Evolutionary conservation across 495 filamentous ascomycete genomes (phyloP), one percentile per base, ranked within the genome.

Genomic region (Aspergillus panamensis): DNA sequence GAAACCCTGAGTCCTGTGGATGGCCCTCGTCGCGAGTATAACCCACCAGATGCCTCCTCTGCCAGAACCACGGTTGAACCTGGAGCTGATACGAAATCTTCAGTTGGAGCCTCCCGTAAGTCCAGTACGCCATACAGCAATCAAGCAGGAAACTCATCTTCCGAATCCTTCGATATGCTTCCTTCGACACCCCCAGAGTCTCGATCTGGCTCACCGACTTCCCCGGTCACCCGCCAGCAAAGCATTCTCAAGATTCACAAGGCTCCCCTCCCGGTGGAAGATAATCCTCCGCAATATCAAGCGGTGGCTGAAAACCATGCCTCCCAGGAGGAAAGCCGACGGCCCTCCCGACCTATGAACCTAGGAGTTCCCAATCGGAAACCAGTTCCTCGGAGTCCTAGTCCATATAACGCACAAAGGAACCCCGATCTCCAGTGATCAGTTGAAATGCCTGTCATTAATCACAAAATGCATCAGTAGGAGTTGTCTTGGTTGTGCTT

Each of bases 1-100:
- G 86, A 90, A 61, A 81, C 85, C 57, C 74, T 95, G 50, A 84
- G 77, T 57, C 84, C 85, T 12, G 72, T 88, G 42, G 77, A 83
- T 72, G 84, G 84, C 55, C 83, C 84, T 58, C 76, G 84, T 67
- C 76, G 83, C 62, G 80, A 82, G 62, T 88, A 87, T 79, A 76
- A 79, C 66, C 83, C 84, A 71, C 77, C 82, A 69, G 69, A 69
- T 55, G 65, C 70, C 67, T 73, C 73, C 52, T 68, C 69, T 56
- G 60, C 66, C 59, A 68, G 64, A 55, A 66, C 60, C 21, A 29
- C 67, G 50, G 53, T 62, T 67, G 67, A 71, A 64, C 60, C 67
- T 66, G 71, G 71, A 69, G 62, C 74, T 77, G 77, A 78, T 73
- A 55, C 62, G 57, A 79, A 70, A 64, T 63, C 63, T 44, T 56